phyloP scores from a whole-genome alignment of 2,329 filamentous ascomycete genomes.

The Elsinoe necatrix region DNA sequence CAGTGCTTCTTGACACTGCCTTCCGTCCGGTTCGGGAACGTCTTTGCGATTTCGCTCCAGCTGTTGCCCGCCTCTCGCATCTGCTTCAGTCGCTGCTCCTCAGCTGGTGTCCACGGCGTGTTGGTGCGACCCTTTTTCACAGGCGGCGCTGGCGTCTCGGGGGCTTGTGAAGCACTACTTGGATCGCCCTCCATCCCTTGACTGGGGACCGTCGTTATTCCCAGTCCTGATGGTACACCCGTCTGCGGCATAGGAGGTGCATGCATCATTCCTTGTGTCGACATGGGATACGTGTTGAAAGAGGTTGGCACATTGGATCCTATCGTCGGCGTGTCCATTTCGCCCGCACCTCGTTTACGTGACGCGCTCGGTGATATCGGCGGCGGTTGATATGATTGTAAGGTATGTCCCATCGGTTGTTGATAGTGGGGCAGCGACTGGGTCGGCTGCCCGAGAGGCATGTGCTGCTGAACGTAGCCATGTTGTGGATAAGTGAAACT shows the following conservation, averaged over 20 bases:
- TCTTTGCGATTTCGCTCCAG: slow-evolving; percentile 98
- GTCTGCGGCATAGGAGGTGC: background rate
- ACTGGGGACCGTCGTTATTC: slow-evolving; percentile 2
- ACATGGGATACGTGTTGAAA: slow-evolving; percentile 3
- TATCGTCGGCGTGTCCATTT: slow-evolving; percentile 12
- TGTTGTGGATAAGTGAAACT: slow-evolving; percentile 1
- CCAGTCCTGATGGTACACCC: background rate
- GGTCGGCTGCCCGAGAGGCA: background rate
- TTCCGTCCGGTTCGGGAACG: slow-evolving; percentile 88
- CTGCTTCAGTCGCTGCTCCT: slow-evolving; percentile 83
- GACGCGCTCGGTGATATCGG: background rate
- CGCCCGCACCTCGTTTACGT: slow-evolving; percentile 9
- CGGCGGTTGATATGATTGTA: slow-evolving; percentile 10
- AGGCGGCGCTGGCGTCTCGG: slow-evolving; percentile 21
- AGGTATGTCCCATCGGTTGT: background rate
- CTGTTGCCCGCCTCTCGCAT: slow-evolving; percentile 90
- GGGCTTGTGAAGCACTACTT: background rate
- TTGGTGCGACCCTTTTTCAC: slow-evolving; percentile 95
- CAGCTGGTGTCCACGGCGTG: slow-evolving; percentile 92
- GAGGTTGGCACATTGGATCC: slow-evolving; percentile 6
- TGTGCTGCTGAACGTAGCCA: slow-evolving; percentile 10
- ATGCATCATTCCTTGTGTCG: slow-evolving; percentile 8
- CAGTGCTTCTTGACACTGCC: slow-evolving; percentile 99
- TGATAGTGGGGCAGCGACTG: slow-evolving; percentile 7
- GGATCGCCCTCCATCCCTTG: background rate